These are phyloP conservation scores for Brassica cretica DNA, from an alignment of 345 rosid species.

Conservation along the genomic window DNA sequence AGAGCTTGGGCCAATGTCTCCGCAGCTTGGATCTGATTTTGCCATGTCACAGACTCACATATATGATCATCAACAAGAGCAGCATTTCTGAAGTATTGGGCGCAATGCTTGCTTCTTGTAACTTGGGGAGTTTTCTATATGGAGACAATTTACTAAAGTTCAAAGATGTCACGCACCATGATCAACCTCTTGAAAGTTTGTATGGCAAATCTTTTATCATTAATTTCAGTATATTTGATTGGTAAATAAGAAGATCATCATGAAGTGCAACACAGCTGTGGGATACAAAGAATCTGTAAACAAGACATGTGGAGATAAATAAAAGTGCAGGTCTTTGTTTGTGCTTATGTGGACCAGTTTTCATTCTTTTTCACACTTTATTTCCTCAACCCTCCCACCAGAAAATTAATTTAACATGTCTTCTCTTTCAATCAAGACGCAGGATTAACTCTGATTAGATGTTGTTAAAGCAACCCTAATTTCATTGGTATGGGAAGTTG, in stretches of 20 bases:
- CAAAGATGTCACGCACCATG: background rate
- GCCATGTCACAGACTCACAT: background rate
- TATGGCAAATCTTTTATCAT: background rate
- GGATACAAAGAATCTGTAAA: conserved; percentile 30
- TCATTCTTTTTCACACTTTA: conserved; percentile 31
- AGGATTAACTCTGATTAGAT: conserved; percentile 8
- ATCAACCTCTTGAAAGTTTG: conserved; percentile 1
- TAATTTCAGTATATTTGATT: background rate
- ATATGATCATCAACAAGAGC: background rate
- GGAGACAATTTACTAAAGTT: background rate
- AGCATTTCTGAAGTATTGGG: background rate
- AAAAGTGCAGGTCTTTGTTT: conserved; percentile 32
- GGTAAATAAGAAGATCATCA: conserved; percentile 17
- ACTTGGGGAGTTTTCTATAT: background rate
- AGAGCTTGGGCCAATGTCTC: background rate
- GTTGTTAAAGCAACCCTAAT: background rate
- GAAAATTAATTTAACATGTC: conserved; percentile 22
- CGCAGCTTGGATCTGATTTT: background rate
- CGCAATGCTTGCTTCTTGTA: background rate
- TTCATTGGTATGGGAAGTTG: conserved; percentile 1
- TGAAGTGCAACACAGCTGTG: conserved; percentile 38
- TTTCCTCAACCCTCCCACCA: conserved; percentile 28
- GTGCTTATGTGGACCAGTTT: conserved; percentile 38
- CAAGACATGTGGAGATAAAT: conserved; percentile 34
- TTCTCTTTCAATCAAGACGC: conserved; percentile 22